Percentiles rank a stretch among this genome's conserved stretches.
Evolutionary conservation across 805 yeast genomes (phyloP).

Genomic region (Metschnikowia continentalis): DNA sequence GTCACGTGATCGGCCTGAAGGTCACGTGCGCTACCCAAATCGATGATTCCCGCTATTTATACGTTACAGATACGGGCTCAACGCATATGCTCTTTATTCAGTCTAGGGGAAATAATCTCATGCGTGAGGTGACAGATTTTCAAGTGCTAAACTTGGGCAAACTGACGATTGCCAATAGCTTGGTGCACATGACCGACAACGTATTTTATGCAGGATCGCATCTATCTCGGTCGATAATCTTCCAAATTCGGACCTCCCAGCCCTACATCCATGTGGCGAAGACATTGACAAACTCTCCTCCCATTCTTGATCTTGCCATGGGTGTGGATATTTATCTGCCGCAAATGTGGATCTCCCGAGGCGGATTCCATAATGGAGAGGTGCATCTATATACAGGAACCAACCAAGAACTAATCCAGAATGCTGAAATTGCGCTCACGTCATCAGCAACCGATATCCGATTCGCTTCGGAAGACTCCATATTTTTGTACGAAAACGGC

Average conservation of each 20-base stretch:
- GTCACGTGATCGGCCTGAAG: constrained; percentile 6
- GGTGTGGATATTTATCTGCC: constrained; percentile 1
- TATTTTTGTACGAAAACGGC: neutral
- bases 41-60: constrained; percentile 25
- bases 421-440: neutral
- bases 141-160: constrained; percentile 24
- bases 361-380: constrained; percentile 36
- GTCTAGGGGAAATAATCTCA: neutral
- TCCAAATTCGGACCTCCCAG: constrained; percentile 20
- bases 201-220: constrained; percentile 29
- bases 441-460: neutral
- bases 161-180: constrained; percentile 27
- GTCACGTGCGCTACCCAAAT: constrained; percentile 17
- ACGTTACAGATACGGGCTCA: constrained; percentile 28
- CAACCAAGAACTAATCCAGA: neutral
- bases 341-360: constrained; percentile 26
- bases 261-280: constrained; percentile 26
- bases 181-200: constrained; percentile 25
- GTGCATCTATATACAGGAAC: constrained; percentile 7
- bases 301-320: constrained; percentile 25
- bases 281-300: constrained; percentile 27
- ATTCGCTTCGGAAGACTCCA: neutral
- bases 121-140: constrained; percentile 14
- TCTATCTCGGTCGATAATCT: constrained; percentile 28
- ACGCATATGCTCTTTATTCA: constrained; percentile 24